Evolutionary conservation across 495 filamentous ascomycete species (phyloP).

Genomic region (Cenococcum geophilum): DNA sequence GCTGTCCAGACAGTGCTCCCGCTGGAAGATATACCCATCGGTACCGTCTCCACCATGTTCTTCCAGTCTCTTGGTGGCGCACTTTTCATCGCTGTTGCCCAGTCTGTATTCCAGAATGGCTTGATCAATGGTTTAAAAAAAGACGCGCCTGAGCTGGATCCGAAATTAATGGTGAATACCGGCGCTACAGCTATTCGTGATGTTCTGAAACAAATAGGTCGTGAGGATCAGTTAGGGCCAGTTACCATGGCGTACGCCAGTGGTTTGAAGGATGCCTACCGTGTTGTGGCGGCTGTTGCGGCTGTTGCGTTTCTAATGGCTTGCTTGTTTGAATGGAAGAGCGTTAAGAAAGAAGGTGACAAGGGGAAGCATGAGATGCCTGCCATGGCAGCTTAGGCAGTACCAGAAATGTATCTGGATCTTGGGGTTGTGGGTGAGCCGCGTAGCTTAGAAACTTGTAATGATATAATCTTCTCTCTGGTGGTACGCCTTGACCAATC

Average conservation of each 20-base stretch:
- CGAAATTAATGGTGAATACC: constrained; percentile 7
- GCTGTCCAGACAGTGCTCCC: constrained; percentile 24
- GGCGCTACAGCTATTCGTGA: constrained; percentile 6
- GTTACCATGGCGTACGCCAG: neutral
- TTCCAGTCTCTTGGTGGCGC: constrained; percentile 5
- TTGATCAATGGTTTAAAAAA: constrained; percentile 44
- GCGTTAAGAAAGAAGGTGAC: constrained; percentile 10
- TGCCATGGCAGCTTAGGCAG: neutral
- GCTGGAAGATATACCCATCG: constrained; percentile 6
- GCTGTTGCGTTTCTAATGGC: constrained; percentile 21
- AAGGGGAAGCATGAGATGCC: neutral
- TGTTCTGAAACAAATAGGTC: constrained; percentile 8
- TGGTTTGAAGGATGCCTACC: constrained; percentile 18
- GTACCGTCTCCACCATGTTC: neutral
- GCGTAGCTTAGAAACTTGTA: too few species aligned
- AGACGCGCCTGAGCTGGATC: constrained; percentile 31
- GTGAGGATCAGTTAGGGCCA: neutral
- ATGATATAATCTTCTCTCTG: too few species aligned
- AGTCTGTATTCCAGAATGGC: constrained; percentile 4
- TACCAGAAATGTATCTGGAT: too few species aligned
- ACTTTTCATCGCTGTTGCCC: constrained; percentile 4
- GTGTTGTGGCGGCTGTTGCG: constrained; percentile 28
- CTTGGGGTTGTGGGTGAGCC: too few species aligned
- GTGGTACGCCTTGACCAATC: too few species aligned
- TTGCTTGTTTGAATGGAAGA: constrained; percentile 28